A percentile compares a stretch with the other conserved stretches of the same genome.
Conservation (phyloP, 495 filamentous ascomycete genomes). For the Opeltia flavorubescens region DNA sequence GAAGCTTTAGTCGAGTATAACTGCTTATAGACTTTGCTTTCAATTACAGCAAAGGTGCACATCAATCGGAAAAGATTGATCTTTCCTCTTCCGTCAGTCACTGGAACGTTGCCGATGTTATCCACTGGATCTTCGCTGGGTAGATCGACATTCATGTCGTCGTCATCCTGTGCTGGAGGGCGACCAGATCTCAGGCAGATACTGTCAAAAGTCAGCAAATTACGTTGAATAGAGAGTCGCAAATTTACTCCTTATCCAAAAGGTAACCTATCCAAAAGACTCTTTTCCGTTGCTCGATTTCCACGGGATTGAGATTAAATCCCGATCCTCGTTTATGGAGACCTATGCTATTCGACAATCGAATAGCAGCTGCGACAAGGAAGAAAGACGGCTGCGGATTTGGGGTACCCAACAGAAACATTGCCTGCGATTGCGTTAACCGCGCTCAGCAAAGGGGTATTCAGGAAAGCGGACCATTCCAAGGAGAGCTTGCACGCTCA, state of each 20-base stretch:
- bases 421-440: conserved; percentile 34
- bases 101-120: conserved; percentile 82
- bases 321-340: conserved; percentile 84
- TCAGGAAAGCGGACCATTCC: conserved; percentile 52
- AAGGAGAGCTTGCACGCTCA: conserved; percentile 91
- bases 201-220: conserved; percentile 22
- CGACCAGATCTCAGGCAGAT: conserved; percentile 85
- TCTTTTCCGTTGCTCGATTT: conserved; percentile 88
- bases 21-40: conserved; percentile 85
- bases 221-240: not conserved
- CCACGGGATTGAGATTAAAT: conserved; percentile 79
- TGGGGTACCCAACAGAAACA: conserved; percentile 92
- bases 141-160: conserved; percentile 96
- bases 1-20: conserved; percentile 88
- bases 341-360: conserved; percentile 85
- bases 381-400: conserved; percentile 95
- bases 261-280: conserved; percentile 99
- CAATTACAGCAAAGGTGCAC: conserved; percentile 81
- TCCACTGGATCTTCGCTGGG: conserved; percentile 84
- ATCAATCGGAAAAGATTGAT: conserved; percentile 87
- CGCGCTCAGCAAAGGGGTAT: not conserved
- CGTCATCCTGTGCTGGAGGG: conserved; percentile 89
- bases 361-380: conserved; percentile 82
- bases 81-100: conserved; percentile 81
- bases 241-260: conserved; percentile 74